These are phyloP conservation scores for Paecilomyces sp. DNA, from an alignment of 2,329 filamentous ascomycete species.

Conservation along the genomic window DNA sequence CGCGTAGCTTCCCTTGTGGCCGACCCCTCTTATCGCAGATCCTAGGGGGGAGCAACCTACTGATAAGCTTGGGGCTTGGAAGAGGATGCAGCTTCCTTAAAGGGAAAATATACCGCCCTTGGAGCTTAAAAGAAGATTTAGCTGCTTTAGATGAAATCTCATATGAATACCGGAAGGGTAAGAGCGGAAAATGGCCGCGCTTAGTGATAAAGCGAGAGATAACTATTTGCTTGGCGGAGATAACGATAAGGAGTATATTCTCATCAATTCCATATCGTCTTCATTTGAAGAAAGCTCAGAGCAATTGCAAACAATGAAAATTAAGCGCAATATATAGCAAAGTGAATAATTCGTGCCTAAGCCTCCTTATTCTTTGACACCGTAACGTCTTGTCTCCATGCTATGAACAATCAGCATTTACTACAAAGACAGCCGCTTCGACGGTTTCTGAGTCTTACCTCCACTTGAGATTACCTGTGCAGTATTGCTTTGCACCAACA, in stretches of 20 bases:
- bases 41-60: background rate
- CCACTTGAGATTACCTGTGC: slow-evolving; percentile 1
- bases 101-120: background rate
- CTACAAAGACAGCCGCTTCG: too few species aligned
- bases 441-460: background rate
- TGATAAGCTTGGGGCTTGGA: background rate
- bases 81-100: background rate
- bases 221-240: too few species aligned
- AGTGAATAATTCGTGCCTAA: background rate
- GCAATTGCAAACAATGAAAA: too few species aligned
- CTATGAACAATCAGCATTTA: too few species aligned
- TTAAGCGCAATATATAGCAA: background rate
- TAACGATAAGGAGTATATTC: too few species aligned
- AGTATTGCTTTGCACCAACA: background rate
- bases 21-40: background rate
- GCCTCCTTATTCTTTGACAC: background rate
- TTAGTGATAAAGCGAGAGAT: background rate
- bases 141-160: background rate
- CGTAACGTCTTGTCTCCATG: background rate
- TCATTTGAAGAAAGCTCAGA: too few species aligned
- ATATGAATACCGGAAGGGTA: background rate
- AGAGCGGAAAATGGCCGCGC: background rate
- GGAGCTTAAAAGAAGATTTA: background rate
- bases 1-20: background rate
- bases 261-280: too few species aligned